Conservation (phyloP, 176 grass and related monocot species). For the Tillandsia fasciculata region DNA sequence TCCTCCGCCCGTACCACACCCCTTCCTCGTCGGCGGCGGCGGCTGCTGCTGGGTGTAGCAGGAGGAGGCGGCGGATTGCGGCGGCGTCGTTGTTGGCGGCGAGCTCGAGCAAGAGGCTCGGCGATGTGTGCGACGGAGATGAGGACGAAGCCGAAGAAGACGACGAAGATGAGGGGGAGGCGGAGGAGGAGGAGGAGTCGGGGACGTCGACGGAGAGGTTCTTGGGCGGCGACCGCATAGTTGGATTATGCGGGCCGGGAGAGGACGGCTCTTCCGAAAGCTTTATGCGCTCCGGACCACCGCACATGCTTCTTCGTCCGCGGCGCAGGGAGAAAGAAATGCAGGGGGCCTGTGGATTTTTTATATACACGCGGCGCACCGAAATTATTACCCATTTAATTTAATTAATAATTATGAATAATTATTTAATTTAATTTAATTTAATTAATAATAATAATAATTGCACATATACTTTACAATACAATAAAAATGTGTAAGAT, state of each 20-base stretch:
- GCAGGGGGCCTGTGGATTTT: too few species aligned
- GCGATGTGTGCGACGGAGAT: background rate
- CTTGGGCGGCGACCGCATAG: background rate
- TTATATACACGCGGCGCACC: too few species aligned
- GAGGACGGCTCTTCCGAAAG: background rate
- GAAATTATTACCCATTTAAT: too few species aligned
- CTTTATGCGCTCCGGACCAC: background rate
- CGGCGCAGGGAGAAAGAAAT: too few species aligned
- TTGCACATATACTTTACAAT: too few species aligned
- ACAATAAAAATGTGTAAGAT: too few species aligned
- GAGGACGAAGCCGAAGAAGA: too few species aligned
- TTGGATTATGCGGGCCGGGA: too few species aligned
- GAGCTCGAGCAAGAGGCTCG: conserved; percentile 42
- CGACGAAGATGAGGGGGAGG: background rate
- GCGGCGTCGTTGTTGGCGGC: conserved; percentile 52
- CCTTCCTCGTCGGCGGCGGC: conserved; percentile 46
- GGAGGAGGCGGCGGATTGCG: conserved; percentile 22
- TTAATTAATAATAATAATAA: too few species aligned
- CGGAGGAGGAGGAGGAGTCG: background rate
- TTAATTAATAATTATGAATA: too few species aligned
- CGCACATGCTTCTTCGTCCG: background rate
- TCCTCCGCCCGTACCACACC: conserved; percentile 65
- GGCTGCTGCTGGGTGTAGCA: background rate
- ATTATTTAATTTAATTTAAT: too few species aligned
- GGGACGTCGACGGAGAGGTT: background rate